Evolutionary conservation across 495 filamentous ascomycete species (phyloP).

Genomic region (Penicillium subrubescens): DNA sequence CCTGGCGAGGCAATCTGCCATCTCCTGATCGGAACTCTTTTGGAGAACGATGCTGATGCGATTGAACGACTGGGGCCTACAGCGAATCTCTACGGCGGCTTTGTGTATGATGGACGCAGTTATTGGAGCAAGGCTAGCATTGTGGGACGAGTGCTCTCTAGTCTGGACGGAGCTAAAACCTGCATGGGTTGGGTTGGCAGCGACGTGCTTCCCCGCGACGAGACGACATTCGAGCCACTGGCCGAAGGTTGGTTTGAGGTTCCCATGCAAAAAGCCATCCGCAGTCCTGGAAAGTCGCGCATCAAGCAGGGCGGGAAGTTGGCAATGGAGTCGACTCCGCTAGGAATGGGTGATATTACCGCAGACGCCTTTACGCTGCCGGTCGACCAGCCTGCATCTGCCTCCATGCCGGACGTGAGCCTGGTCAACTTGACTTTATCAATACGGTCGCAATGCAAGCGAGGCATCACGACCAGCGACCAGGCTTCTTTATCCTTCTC

Average conservation of each 20-base stretch:
- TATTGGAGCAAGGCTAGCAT: constrained; percentile 85
- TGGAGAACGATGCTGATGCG: constrained; percentile 74
- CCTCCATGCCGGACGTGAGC: constrained; percentile 14
- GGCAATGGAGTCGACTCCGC: constrained; percentile 38
- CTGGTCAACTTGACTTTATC: constrained; percentile 28
- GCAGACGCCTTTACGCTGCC: constrained; percentile 49
- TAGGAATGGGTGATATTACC: constrained; percentile 46
- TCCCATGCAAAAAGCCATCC: constrained; percentile 37
- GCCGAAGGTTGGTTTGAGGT: constrained; percentile 69
- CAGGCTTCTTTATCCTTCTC: constrained; percentile 56
- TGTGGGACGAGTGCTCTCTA: constrained; percentile 73
- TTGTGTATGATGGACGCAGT: constrained; percentile 66
- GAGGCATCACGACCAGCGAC: constrained; percentile 44
- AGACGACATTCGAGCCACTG: constrained; percentile 33
- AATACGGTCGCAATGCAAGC: constrained; percentile 22
- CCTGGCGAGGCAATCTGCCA: constrained; percentile 75
- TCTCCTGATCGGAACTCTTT: constrained; percentile 73
- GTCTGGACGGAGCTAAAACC: constrained; percentile 63
- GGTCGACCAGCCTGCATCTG: constrained; percentile 20
- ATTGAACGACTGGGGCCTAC: constrained; percentile 65
- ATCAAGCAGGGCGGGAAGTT: constrained; percentile 44
- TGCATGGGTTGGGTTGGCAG: constrained; percentile 80
- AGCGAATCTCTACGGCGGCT: constrained; percentile 78
- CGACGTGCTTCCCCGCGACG: constrained; percentile 49
- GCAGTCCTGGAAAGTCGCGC: constrained; percentile 31